phyloP scores from a whole-genome alignment of 2,329 filamentous ascomycete genomes.

The Seiridium unicorne region DNA sequence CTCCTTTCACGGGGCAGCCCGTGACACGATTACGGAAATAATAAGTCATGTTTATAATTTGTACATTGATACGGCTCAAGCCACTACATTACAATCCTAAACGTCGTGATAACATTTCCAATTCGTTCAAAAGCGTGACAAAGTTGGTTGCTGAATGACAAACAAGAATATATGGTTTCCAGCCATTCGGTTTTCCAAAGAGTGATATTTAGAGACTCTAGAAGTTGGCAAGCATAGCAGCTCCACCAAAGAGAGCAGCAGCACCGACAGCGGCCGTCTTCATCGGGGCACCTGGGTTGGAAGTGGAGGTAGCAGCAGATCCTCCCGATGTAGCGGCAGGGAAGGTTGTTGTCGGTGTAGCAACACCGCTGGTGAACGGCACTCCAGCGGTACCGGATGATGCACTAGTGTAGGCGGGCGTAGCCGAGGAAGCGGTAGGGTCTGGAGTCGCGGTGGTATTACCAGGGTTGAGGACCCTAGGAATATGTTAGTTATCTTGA shows the following conservation, averaged over 20 bases:
- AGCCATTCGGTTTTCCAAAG: no score
- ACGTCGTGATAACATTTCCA: no score
- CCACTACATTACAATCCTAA: no score
- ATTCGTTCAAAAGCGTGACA: no score
- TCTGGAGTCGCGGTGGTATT: constrained; percentile 43
- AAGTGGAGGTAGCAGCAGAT: constrained; percentile 30
- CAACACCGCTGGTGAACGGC: constrained; percentile 56
- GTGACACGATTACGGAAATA: no score
- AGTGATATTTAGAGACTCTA: neutral
- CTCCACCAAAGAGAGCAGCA: constrained; percentile 24
- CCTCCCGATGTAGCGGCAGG: constrained; percentile 31
- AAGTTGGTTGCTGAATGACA: no score
- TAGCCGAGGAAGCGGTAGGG: constrained; percentile 39
- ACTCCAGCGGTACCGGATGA: constrained; percentile 40
- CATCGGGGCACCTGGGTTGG: constrained; percentile 20
- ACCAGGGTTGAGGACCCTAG: constrained; percentile 55
- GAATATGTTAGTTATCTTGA: neutral
- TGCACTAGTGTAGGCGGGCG: constrained; percentile 54
- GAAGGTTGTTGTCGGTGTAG: constrained; percentile 38
- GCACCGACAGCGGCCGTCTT: constrained; percentile 37
- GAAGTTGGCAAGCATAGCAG: constrained; percentile 18
- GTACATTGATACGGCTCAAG: no score
- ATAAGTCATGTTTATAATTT: no score
- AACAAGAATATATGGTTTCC: no score
- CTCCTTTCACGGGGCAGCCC: no score